A percentile compares a stretch with the other conserved stretches of the same genome.
Evolutionary conservation across 768 basidiomycete species (phyloP).

Genomic region (Mycena galericulata): DNA sequence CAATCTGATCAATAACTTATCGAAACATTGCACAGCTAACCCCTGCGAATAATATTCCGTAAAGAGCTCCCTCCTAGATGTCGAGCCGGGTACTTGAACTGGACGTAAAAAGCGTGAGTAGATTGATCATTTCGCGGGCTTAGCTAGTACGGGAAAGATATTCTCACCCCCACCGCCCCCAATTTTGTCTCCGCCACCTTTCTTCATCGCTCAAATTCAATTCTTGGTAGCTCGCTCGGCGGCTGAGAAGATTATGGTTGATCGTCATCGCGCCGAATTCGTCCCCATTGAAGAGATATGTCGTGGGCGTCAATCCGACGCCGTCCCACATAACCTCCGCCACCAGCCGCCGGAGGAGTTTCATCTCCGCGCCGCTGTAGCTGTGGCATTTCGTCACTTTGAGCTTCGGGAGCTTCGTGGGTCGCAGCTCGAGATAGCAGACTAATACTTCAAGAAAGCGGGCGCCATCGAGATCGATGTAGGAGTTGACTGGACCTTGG

Average conservation of each 20-base stretch:
- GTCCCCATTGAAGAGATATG: conserved; percentile 22
- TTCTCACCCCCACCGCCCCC: background rate
- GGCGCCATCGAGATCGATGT: conserved; percentile 21
- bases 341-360: conserved; percentile 22
- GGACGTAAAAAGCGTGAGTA: too few relatives aligned
- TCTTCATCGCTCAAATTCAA: conserved; percentile 12
- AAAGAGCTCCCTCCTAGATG: too few relatives aligned
- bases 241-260: conserved; percentile 13
- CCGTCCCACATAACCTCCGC: conserved; percentile 21
- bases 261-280: conserved; percentile 21
- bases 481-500: conserved; percentile 5
- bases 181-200: conserved; percentile 1
- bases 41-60: too few relatives aligned
- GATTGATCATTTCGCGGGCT: too few relatives aligned
- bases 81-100: too few relatives aligned
- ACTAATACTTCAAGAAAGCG: conserved; percentile 23
- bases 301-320: background rate
- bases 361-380: conserved; percentile 18
- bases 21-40: background rate
- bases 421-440: conserved; percentile 22
- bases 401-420: background rate
- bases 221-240: conserved; percentile 14
- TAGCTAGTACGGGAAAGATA: too few relatives aligned
- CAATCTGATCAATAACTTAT: background rate
- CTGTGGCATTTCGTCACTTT: background rate